These are phyloP conservation scores for Spinacia oleracea DNA, from an alignment of 179 eudicot genomes.

Conservation along the genomic window DNA sequence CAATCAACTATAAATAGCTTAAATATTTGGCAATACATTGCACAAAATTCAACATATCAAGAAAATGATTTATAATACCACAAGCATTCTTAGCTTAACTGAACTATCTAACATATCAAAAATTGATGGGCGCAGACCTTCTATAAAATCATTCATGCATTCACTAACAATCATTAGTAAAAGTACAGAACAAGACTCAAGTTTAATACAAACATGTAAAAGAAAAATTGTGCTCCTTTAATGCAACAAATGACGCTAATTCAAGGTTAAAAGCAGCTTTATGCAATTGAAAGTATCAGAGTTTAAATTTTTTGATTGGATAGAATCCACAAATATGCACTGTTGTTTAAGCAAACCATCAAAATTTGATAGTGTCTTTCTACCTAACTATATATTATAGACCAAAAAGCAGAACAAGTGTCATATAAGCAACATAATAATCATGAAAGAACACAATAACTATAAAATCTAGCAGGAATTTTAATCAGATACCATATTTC, in stretches of 20 bases:
- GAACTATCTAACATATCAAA: not conserved
- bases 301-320: not conserved
- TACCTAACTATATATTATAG: not conserved
- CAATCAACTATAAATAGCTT: not conserved
- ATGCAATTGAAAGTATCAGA: constrained; percentile 1
- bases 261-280: too few relatives aligned
- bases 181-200: not conserved
- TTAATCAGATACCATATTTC: constrained; percentile 2
- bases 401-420: not conserved
- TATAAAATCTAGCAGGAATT: constrained; percentile 13
- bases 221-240: too few relatives aligned
- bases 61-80: not conserved
- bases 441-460: constrained; percentile 4
- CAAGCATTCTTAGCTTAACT: not conserved
- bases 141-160: not conserved
- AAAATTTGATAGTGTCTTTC: not conserved
- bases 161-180: not conserved
- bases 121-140: not conserved
- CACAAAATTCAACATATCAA: not conserved
- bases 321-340: not conserved
- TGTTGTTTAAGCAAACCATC: not conserved
- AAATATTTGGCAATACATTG: not conserved
- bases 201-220: too few relatives aligned
- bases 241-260: too few relatives aligned
- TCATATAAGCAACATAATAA: not conserved